Conservation (phyloP, 257 asterid species). For the Ajuga chamaepitys region DNA sequence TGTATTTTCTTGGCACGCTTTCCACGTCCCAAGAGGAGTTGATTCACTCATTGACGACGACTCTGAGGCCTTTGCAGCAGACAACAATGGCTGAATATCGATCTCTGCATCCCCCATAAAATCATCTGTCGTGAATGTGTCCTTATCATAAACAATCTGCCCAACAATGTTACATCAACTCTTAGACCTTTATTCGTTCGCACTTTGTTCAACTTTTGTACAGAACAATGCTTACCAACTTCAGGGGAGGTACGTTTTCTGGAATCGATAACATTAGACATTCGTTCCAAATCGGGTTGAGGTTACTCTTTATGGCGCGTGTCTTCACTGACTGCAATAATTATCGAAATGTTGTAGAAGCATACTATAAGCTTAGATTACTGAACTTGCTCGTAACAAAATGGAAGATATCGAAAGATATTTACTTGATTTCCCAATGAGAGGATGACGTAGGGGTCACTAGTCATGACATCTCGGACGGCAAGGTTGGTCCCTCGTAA, state of each 20-base stretch:
- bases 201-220: not conserved
- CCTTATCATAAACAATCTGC: slow-evolving; percentile 86
- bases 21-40: slow-evolving; percentile 44
- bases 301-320: slow-evolving; percentile 72
- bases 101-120: slow-evolving; percentile 95
- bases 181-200: not conserved
- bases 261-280: slow-evolving; percentile 91
- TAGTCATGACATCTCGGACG: slow-evolving; percentile 72
- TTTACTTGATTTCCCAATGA: slow-evolving; percentile 84
- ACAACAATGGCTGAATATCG: slow-evolving; percentile 63
- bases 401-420: not conserved
- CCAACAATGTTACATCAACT: not conserved
- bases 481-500: slow-evolving; percentile 89
- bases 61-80: slow-evolving; percentile 74
- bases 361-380: not conserved
- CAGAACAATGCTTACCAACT: slow-evolving; percentile 46
- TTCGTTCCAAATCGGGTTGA: slow-evolving; percentile 95
- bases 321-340: slow-evolving; percentile 79
- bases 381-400: not conserved
- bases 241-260: slow-evolving; percentile 68
- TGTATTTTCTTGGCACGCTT: slow-evolving; percentile 48
- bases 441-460: slow-evolving; percentile 91
- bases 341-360: too few relatives aligned
- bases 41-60: slow-evolving; percentile 29
- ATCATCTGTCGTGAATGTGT: slow-evolving; percentile 78